Percentiles rank a stretch among this genome's conserved stretches.
Conservation (phyloP, 2,329 filamentous ascomycete genomes). For the Chaetothyriales sp. region DNA sequence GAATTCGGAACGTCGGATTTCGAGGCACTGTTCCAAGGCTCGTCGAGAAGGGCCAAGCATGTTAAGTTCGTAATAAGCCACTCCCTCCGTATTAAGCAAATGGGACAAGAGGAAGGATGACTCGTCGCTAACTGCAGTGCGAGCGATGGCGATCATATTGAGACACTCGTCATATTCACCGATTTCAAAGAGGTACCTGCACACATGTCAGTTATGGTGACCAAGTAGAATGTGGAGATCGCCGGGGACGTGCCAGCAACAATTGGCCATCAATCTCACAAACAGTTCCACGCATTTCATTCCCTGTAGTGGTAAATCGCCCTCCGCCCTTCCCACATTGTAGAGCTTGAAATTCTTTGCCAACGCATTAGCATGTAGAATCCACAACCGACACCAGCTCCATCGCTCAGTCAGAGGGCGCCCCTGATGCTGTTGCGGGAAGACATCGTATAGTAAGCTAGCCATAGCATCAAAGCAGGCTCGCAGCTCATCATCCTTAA, state of each 20-base stretch:
- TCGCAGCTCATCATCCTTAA: slow-evolving; percentile 3
- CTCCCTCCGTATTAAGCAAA: slow-evolving; percentile 3
- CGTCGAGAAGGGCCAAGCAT: slow-evolving; percentile 1
- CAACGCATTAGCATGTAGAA: slow-evolving; percentile 4
- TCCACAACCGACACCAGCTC: slow-evolving; percentile 2
- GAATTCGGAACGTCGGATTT: background rate
- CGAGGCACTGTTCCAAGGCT: background rate
- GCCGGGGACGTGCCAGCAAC: background rate
- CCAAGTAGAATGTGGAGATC: too few relatives aligned
- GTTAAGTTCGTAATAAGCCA: slow-evolving; percentile 3
- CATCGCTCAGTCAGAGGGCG: slow-evolving; percentile 2
- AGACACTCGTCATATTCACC: slow-evolving; percentile 4
- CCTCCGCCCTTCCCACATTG: background rate
- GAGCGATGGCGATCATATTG: slow-evolving; percentile 1
- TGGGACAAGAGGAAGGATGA: background rate
- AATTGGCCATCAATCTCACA: slow-evolving; percentile 3
- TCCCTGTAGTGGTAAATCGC: slow-evolving; percentile 1
- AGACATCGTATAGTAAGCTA: slow-evolving; percentile 2
- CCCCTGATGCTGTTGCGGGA: slow-evolving; percentile 3
- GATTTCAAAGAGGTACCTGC: slow-evolving; percentile 7
- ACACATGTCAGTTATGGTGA: too few relatives aligned
- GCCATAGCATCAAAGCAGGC: slow-evolving; percentile 3
- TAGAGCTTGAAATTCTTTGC: slow-evolving; percentile 1
- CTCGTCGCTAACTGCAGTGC: slow-evolving; percentile 1
- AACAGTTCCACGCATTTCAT: slow-evolving; percentile 1